A percentile compares a stretch with the other conserved stretches of the same genome.
phyloP scores from a whole-genome alignment of 495 filamentous ascomycete genomes.

The Durotheca rogersii region DNA sequence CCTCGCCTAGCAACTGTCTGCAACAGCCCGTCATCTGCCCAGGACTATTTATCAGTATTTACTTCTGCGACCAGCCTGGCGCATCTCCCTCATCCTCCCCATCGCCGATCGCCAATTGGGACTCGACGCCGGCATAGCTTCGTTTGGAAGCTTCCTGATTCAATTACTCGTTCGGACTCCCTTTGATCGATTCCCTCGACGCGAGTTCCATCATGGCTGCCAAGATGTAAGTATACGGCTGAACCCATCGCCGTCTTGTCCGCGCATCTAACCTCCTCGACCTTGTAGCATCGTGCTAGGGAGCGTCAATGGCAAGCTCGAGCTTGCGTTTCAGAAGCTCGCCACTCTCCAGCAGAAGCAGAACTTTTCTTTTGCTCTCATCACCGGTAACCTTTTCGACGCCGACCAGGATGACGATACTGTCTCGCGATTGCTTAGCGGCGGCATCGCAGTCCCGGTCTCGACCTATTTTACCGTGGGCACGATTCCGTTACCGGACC shows the following conservation, averaged over 20 bases:
- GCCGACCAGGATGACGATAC: constrained; percentile 56
- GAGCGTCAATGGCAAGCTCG: constrained; percentile 71
- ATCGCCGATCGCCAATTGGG: background rate
- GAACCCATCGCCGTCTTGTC: background rate
- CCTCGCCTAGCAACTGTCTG: constrained; percentile 4
- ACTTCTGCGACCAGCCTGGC: too few relatives aligned
- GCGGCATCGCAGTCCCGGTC: constrained; percentile 68
- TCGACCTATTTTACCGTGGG: constrained; percentile 88
- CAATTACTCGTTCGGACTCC: constrained; percentile 1
- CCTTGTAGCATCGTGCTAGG: constrained; percentile 80
- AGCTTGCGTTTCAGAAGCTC: constrained; percentile 73
- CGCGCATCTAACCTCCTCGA: constrained; percentile 35
- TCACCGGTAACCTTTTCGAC: constrained; percentile 80
- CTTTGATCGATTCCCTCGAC: too few relatives aligned
- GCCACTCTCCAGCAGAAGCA: constrained; percentile 79
- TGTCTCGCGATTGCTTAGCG: constrained; percentile 65
- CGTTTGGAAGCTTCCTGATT: background rate
- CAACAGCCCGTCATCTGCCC: too few relatives aligned
- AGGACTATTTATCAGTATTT: too few relatives aligned
- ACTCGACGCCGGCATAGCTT: background rate
- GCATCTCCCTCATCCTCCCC: too few relatives aligned
- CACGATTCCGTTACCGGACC: constrained; percentile 61
- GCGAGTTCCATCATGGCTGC: constrained; percentile 57
- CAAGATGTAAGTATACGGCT: constrained; percentile 62
- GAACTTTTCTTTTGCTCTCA: constrained; percentile 77